Evolutionary conservation across 2,329 filamentous ascomycete genomes (phyloP), one percentile per base, ranked within the genome.

Genomic region (Scytalidium sp.): DNA sequence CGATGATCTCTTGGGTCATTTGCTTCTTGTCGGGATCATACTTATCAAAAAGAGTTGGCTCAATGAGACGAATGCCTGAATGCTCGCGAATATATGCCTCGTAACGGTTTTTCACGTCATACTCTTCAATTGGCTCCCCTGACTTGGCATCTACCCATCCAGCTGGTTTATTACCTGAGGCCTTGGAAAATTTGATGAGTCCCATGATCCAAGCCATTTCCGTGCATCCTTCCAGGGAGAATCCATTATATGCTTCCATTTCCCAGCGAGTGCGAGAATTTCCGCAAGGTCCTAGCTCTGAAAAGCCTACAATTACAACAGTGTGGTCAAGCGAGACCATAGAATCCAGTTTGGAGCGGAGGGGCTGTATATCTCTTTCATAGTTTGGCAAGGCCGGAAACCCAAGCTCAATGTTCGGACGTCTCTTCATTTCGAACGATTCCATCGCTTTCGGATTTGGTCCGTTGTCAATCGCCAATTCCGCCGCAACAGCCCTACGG

Each of bases 141-240:
- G 90, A 85, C 81, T 97, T 97, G 67, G 84, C 79, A 64, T 97
- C 93, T 52, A 97, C 88, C 90, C 89, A 97, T 59, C 93, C 93
- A 57, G 87, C 75, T 94, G 87, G 67, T 91, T 91, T 76, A 97
- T 97, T 67, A 97, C 82, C 96, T 76, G 95, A 88, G 71, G 97
- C 94, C 79, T 93, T n/a, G 13, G 32, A 36, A 15, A 36, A 10
- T 36, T 6, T 96, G 75, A 97, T 97, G 51, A 97, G 83, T 63
- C 93, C 93, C 92, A 97, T 97, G 71, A 97, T 89, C 93, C 93
- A 97, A 25, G 93, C 91, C 92, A 97, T 97, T 72, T 97, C 93
- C 52, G 97, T 85, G 62, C 91, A 97, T 27, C 93, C 93, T 71
- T 97, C 93, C 8, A 97, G 81, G 3, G 93, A 97, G 75, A 97